Evolutionary conservation across 164 flowering plant species (phyloP).

Genomic region (Cinnamomum micranthum): DNA sequence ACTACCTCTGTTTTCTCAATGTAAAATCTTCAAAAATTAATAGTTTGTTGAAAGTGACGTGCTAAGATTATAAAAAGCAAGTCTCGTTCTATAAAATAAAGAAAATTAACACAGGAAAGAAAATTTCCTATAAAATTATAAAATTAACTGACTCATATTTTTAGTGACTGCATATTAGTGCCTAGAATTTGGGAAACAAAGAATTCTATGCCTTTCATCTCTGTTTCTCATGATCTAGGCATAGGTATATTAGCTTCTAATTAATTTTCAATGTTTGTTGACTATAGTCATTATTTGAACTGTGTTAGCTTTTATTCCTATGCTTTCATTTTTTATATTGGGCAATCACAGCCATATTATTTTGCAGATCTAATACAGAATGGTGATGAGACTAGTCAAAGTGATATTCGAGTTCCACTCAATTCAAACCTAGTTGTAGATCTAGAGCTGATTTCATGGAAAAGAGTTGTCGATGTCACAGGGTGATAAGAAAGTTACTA

Average conservation of each 20-base stretch:
- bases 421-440: slow-evolving; percentile 26
- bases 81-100: too few species aligned
- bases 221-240: neutral
- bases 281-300: neutral
- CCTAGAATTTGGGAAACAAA: neutral
- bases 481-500: slow-evolving; percentile 39
- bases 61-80: too few species aligned
- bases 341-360: neutral
- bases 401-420: slow-evolving; percentile 10
- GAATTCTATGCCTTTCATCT: too few species aligned
- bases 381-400: slow-evolving; percentile 10
- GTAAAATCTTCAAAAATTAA: too few species aligned
- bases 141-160: too few species aligned
- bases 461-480: slow-evolving; percentile 35
- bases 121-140: too few species aligned
- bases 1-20: too few species aligned
- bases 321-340: too few species aligned
- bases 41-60: too few species aligned
- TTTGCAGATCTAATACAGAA: slow-evolving; percentile 20
- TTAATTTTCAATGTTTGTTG: neutral
- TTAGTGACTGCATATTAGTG: too few species aligned
- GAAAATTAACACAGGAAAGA: too few species aligned
- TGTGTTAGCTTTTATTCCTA: too few species aligned
- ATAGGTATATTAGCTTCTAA: neutral
- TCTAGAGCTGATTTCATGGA: slow-evolving; percentile 49